Conservation (phyloP, 2,329 filamentous ascomycete species). For the Ceratocystis variospora region DNA sequence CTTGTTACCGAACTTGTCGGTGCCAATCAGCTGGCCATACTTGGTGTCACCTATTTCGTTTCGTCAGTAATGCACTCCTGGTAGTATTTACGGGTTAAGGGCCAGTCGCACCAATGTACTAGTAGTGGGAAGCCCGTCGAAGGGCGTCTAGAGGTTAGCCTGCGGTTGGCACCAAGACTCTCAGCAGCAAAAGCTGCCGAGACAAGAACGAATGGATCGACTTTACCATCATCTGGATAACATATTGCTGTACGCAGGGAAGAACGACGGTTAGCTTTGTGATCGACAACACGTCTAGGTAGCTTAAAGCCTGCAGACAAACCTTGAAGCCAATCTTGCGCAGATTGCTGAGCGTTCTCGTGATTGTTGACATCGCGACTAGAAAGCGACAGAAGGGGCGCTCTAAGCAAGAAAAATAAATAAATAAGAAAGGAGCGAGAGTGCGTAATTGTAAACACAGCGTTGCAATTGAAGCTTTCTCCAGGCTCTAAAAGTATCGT, state of each 20-base stretch:
- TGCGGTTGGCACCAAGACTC: not conserved
- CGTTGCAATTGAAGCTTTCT: not conserved
- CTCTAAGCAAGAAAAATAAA: not conserved
- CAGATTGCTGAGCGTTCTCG: slow-evolving; percentile 74
- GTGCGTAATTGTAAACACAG: not conserved
- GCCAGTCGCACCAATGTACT: slow-evolving; percentile 43
- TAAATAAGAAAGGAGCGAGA: not conserved
- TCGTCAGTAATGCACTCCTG: not conserved
- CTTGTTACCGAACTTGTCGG: slow-evolving; percentile 90
- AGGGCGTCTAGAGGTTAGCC: not conserved
- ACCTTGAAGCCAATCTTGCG: slow-evolving; percentile 83
- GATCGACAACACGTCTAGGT: not conserved
- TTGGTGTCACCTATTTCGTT: slow-evolving; percentile 75
- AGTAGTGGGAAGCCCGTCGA: slow-evolving; percentile 20
- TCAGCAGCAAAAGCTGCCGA: no score
- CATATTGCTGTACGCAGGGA: slow-evolving; percentile 54
- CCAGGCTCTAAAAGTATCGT: not conserved
- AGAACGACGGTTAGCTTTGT: slow-evolving; percentile 6
- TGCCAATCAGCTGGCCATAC: slow-evolving; percentile 69
- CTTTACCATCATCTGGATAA: slow-evolving; percentile 76
- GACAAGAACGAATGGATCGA: not conserved
- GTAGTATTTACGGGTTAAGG: not conserved
- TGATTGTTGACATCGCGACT: slow-evolving; percentile 71
- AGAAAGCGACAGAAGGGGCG: not conserved
- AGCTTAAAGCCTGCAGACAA: slow-evolving; percentile 22